phyloP scores from a whole-genome alignment of 1,139 yeast species.

The Meyerozyma sp. region DNA sequence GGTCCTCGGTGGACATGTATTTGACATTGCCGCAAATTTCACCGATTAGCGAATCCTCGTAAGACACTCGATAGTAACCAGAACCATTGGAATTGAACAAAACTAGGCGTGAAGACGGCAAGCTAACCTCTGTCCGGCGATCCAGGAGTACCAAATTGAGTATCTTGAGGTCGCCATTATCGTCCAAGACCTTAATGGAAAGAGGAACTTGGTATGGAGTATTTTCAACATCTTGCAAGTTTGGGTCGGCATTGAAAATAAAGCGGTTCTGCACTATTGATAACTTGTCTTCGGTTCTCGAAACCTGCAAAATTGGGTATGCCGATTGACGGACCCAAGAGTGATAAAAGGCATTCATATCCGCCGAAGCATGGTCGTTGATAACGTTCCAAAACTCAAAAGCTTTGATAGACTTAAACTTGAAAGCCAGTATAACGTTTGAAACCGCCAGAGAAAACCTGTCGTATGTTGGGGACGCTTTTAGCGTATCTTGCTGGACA shows the following conservation, averaged over 20 bases:
- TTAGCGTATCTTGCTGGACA: constrained; percentile 30
- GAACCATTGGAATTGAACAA: constrained; percentile 41
- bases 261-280: constrained; percentile 12
- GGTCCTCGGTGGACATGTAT: constrained; percentile 22
- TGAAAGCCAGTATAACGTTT: constrained; percentile 33
- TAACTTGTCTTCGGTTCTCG: constrained; percentile 20
- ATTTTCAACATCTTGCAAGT: constrained; percentile 30
- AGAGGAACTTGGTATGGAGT: constrained; percentile 51
- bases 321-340: constrained; percentile 61
- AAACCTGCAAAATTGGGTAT: constrained; percentile 47
- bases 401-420: constrained; percentile 42
- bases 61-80: constrained; percentile 39
- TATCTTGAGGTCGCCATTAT: constrained; percentile 21
- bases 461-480: constrained; percentile 11
- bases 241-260: not conserved
- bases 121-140: constrained; percentile 33
- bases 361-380: constrained; percentile 23
- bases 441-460: constrained; percentile 31
- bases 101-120: constrained; percentile 21
- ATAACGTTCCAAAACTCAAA: constrained; percentile 51
- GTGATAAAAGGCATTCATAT: constrained; percentile 38
- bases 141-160: constrained; percentile 45
- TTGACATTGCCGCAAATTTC: constrained; percentile 20
- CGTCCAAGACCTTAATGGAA: constrained; percentile 30
- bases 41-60: constrained; percentile 11